phyloP scores from a whole-genome alignment of 345 rosid genomes.

The Diplotaxis tenuifolia region DNA sequence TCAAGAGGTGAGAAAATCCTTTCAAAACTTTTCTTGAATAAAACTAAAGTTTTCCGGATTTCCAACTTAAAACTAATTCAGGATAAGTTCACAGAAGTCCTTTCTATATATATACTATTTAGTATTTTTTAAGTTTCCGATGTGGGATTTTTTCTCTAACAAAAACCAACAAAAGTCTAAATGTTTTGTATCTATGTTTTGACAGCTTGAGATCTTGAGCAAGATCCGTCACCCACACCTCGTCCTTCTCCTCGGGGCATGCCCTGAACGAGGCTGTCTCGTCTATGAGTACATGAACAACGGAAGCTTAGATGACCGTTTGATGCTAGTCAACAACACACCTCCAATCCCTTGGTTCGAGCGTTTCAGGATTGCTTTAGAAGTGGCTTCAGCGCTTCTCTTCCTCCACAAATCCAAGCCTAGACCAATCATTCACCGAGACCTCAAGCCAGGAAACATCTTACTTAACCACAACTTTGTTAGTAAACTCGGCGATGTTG shows the following conservation, averaged over 20 bases:
- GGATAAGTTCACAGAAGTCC: too few relatives aligned
- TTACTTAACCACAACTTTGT: constrained; percentile 69
- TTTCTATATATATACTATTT: too few relatives aligned
- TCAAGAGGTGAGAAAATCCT: constrained; percentile 32
- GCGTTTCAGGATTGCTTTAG: neutral
- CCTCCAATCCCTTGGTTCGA: neutral
- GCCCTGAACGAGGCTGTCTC: neutral
- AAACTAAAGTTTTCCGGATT: neutral
- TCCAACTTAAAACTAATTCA: neutral
- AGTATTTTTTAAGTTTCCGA: too few relatives aligned
- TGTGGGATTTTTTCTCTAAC: neutral
- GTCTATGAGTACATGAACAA: neutral
- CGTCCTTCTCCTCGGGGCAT: neutral
- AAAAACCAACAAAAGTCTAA: neutral
- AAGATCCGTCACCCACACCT: constrained; percentile 46
- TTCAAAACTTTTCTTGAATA: neutral
- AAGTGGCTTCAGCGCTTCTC: neutral
- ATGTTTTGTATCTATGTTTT: constrained; percentile 14
- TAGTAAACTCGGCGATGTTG: constrained; percentile 91
- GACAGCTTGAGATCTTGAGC: constrained; percentile 80
- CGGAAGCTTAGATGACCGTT: neutral
- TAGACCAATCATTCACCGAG: neutral
- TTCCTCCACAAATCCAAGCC: neutral
- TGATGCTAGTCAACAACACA: neutral
- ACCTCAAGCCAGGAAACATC: constrained; percentile 45